These are phyloP conservation scores for Wickerhamomyces alni DNA, from an alignment of 805 yeast genomes.

Conservation along the genomic window DNA sequence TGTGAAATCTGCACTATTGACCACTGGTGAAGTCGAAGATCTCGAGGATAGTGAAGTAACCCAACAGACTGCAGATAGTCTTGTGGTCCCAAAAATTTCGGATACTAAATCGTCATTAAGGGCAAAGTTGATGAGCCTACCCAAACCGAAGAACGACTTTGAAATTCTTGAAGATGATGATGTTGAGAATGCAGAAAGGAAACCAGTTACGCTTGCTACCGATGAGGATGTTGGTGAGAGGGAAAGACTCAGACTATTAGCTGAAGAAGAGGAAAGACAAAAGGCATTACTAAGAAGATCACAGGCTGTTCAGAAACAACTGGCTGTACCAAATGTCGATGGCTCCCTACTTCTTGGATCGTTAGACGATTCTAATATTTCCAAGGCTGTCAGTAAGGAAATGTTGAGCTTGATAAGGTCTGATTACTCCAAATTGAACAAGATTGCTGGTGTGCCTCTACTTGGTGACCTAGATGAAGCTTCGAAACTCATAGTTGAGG, in stretches of 20 bases:
- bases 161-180: constrained; percentile 33
- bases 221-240: constrained; percentile 19
- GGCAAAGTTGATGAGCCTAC: constrained; percentile 27
- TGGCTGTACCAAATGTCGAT: constrained; percentile 33
- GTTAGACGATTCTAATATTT: background rate
- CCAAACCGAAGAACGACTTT: constrained; percentile 42
- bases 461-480: constrained; percentile 17
- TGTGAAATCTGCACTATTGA: constrained; percentile 29
- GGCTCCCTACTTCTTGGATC: background rate
- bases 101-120: constrained; percentile 1
- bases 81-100: background rate
- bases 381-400: constrained; percentile 25
- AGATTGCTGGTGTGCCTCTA: constrained; percentile 12
- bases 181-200: constrained; percentile 6
- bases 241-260: constrained; percentile 10
- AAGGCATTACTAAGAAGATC: constrained; percentile 34
- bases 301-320: constrained; percentile 38
- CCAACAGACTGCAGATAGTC: background rate
- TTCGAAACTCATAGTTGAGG: constrained; percentile 1
- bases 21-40: constrained; percentile 13
- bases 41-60: constrained; percentile 2
- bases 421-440: constrained; percentile 32
- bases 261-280: constrained; percentile 8
- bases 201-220: background rate
- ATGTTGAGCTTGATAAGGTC: constrained; percentile 32